Conservation (phyloP, 1,284 basidiomycete genomes). For the Ceratobasidium papillatum region DNA sequence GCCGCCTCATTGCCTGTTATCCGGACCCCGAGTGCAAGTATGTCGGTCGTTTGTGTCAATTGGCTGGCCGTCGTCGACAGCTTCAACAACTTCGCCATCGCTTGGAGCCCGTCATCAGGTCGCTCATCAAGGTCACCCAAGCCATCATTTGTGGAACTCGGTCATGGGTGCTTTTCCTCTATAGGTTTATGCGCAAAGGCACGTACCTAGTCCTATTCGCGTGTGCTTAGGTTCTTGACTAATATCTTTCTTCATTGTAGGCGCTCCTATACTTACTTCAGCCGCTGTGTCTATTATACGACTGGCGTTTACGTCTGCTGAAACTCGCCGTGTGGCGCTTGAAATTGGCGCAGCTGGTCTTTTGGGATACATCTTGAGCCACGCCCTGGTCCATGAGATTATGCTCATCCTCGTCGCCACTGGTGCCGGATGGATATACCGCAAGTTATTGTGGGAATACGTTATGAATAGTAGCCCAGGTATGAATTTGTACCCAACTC, state of each 20-base stretch:
- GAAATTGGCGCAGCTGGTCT: neutral
- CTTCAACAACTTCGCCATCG: neutral
- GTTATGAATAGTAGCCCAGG: neutral
- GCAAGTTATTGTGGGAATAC: neutral
- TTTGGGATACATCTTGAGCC: neutral
- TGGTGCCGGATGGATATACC: neutral
- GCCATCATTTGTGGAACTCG: no score
- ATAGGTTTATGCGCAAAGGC: neutral
- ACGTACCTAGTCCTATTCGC: neutral
- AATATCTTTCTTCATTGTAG: neutral
- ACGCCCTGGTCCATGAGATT: neutral
- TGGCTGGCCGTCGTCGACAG: neutral
- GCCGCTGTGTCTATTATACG: neutral
- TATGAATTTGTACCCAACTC: neutral
- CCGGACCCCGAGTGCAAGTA: neutral
- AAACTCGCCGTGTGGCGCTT: neutral
- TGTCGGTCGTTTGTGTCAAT: neutral
- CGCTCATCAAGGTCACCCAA: neutral
- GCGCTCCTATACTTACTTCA: neutral
- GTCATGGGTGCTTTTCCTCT: neutral
- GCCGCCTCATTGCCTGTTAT: conserved; percentile 5
- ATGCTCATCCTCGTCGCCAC: neutral
- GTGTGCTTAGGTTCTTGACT: no score
- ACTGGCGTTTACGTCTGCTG: neutral
- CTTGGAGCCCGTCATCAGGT: neutral